Percentiles rank a stretch among this genome's conserved stretches.
Evolutionary conservation across 495 filamentous ascomycete species (phyloP).

Genomic region (Oidiodendron maius): DNA sequence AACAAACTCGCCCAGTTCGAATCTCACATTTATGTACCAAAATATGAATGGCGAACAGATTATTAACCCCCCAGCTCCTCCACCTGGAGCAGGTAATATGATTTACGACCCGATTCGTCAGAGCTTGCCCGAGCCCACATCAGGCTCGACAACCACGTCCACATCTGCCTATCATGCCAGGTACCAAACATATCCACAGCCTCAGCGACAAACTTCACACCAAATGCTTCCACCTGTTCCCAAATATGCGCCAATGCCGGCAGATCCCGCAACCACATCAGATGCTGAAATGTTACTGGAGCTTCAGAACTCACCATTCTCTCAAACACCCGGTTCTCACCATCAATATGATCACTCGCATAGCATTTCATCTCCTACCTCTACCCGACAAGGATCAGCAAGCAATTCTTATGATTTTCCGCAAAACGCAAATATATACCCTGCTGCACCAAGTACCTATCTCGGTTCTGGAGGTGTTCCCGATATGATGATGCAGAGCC

Average conservation of each 20-base stretch:
- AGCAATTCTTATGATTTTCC: constrained; percentile 28
- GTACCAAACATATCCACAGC: constrained; percentile 29
- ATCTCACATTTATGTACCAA: constrained; percentile 67
- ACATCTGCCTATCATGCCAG: constrained; percentile 38
- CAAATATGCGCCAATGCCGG: constrained; percentile 14
- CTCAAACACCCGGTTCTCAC: constrained; percentile 11
- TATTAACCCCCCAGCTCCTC: constrained; percentile 19
- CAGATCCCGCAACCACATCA: constrained; percentile 16
- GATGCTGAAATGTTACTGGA: constrained; percentile 28
- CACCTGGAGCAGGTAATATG: constrained; percentile 36
- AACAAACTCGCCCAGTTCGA: constrained; percentile 74
- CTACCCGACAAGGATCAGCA: constrained; percentile 26
- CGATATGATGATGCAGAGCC: constrained; percentile 64
- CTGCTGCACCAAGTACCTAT: constrained; percentile 31
- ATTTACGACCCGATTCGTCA: constrained; percentile 47
- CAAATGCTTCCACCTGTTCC: constrained; percentile 16
- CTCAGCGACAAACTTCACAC: constrained; percentile 31
- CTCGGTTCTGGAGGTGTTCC: constrained; percentile 28
- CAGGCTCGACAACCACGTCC: constrained; percentile 33
- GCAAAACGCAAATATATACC: constrained; percentile 7
- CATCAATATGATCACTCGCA: constrained; percentile 20
- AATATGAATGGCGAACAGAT: constrained; percentile 26
- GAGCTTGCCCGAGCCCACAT: constrained; percentile 36
- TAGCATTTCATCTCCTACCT: constrained; percentile 19
- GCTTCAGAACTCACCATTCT: constrained; percentile 18